Evolutionary conservation across 306 rosid genomes (phyloP).

Genomic region (Luffa aegyptiaca): DNA sequence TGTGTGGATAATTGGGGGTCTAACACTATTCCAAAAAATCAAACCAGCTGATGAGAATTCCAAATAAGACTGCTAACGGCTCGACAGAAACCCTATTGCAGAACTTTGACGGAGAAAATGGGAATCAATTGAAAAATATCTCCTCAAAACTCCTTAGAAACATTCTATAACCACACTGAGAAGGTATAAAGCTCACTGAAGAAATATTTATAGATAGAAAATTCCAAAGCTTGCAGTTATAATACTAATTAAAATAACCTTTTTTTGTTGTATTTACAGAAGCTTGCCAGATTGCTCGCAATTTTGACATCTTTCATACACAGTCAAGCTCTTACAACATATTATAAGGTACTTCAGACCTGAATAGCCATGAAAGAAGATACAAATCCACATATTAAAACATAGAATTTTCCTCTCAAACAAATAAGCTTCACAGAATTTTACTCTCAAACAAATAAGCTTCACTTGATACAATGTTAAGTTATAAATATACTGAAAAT

Average conservation of each 20-base stretch:
- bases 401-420: not conserved
- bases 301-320: conserved; percentile 51
- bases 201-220: not conserved
- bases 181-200: not conserved
- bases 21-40: not conserved
- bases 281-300: conserved; percentile 58
- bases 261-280: conserved; percentile 69
- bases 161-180: not conserved
- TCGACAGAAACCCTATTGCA: not conserved
- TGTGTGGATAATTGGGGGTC: too few relatives aligned
- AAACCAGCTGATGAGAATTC: not conserved
- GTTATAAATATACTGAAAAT: not conserved
- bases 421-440: not conserved
- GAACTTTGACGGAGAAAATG: not conserved
- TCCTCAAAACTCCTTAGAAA: not conserved
- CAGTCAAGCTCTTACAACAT: conserved; percentile 7
- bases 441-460: too few relatives aligned
- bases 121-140: not conserved
- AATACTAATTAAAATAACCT: conserved; percentile 27
- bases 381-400: not conserved
- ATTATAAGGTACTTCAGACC: not conserved
- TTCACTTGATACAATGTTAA: not conserved
- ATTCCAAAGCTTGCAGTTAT: not conserved
- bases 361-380: not conserved
- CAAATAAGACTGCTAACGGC: not conserved